phyloP scores from a whole-genome alignment of 1,139 yeast species.

The Pichia sp. region DNA sequence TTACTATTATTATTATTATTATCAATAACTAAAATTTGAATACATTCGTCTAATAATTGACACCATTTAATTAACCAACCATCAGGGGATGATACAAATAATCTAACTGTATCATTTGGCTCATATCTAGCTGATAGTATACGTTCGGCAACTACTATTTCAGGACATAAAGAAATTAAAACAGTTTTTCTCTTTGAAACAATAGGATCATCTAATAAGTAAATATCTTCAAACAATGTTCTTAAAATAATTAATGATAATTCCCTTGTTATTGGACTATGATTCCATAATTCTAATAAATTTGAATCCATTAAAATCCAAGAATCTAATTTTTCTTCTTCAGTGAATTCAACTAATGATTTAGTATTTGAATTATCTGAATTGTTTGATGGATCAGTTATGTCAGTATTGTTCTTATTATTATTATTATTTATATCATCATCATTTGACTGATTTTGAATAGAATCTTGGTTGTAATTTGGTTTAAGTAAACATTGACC shows the following conservation, averaged over 20 bases:
- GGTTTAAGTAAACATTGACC: slow-evolving; percentile 47
- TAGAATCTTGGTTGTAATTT: slow-evolving; percentile 68
- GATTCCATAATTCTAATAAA: slow-evolving; percentile 69
- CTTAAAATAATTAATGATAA: slow-evolving; percentile 71
- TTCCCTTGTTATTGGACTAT: slow-evolving; percentile 59
- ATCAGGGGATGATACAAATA: slow-evolving; percentile 57
- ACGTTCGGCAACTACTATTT: slow-evolving; percentile 68
- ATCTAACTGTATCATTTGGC: slow-evolving; percentile 54
- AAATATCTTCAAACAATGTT: slow-evolving; percentile 91
- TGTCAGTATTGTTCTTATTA: too few relatives aligned
- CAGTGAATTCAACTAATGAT: slow-evolving; percentile 19
- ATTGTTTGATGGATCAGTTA: too few relatives aligned
- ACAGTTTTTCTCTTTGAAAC: slow-evolving; percentile 78
- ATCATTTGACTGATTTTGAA: slow-evolving; percentile 22
- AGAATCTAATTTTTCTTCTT: slow-evolving; percentile 53
- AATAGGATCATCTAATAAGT: slow-evolving; percentile 82
- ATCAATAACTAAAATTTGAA: slow-evolving; percentile 22
- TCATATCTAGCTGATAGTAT: slow-evolving; percentile 66
- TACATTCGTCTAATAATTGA: slow-evolving; percentile 50
- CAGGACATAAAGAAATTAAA: slow-evolving; percentile 75
- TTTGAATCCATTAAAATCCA: slow-evolving; percentile 88
- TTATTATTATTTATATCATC: neutral
- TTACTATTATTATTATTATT: neutral
- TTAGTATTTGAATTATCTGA: too few relatives aligned
- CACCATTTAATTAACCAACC: slow-evolving; percentile 92